Conservation (phyloP, 2,329 filamentous ascomycete species). For the Blastomyces parvus region DNA sequence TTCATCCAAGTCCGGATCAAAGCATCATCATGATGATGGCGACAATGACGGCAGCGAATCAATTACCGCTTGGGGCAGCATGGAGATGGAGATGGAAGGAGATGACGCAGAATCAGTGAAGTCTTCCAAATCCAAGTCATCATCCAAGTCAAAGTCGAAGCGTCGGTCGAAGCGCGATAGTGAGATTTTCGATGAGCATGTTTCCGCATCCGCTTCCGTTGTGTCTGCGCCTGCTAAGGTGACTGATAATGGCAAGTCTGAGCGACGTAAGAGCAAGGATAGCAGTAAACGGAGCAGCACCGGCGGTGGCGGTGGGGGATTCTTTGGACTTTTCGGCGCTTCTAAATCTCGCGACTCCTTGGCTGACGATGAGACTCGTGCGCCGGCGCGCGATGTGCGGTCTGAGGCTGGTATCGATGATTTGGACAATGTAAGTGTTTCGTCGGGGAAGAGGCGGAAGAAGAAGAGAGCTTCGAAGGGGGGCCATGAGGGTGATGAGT, state of each 20-base stretch:
- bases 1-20: slow-evolving; percentile 15
- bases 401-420: slow-evolving; percentile 33
- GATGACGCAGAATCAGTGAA: slow-evolving; percentile 19
- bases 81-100: slow-evolving; percentile 12
- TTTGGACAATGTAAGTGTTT: slow-evolving; percentile 26
- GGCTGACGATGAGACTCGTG: not conserved
- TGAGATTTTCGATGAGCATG: slow-evolving; percentile 17
- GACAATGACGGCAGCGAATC: slow-evolving; percentile 16
- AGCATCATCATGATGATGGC: slow-evolving; percentile 17
- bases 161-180: slow-evolving; percentile 20
- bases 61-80: slow-evolving; percentile 3
- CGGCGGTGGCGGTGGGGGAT: slow-evolving; percentile 20
- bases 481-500: slow-evolving; percentile 10
- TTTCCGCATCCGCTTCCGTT: slow-evolving; percentile 24
- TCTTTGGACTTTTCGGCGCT: slow-evolving; percentile 28
- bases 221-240: slow-evolving; percentile 27
- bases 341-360: slow-evolving; percentile 20
- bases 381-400: slow-evolving; percentile 24
- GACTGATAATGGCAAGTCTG: slow-evolving; percentile 25
- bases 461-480: slow-evolving; percentile 37
- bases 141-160: slow-evolving; percentile 20
- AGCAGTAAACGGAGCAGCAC: not conserved
- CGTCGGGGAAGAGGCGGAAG: slow-evolving; percentile 32
- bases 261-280: slow-evolving; percentile 26
- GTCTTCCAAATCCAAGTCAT: slow-evolving; percentile 16